Conservation (phyloP, 2,329 filamentous ascomycete species). For the Claviceps sorghi region DNA sequence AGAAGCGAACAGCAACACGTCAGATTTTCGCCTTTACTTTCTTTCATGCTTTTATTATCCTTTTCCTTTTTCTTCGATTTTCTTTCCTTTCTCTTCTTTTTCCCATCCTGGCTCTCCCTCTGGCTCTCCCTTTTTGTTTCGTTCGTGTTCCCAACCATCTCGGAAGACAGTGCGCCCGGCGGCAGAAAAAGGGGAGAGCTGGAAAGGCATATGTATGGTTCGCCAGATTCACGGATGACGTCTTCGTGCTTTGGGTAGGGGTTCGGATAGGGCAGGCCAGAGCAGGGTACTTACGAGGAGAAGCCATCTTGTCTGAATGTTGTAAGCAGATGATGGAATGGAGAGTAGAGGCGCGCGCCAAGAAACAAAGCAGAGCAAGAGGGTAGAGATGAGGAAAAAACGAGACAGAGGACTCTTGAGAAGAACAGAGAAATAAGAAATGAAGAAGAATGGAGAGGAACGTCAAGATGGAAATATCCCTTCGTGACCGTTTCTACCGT, state of each 20-base stretch:
- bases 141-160: background rate
- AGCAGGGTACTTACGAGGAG: conserved; percentile 8
- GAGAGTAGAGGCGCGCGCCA: background rate
- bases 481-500: background rate
- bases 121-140: too few species aligned
- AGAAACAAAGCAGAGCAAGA: background rate
- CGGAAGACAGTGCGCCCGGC: background rate
- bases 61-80: too few species aligned
- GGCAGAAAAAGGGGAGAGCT: background rate
- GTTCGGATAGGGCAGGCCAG: too few species aligned
- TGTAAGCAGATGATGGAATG: background rate
- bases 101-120: background rate
- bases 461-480: background rate
- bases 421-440: background rate
- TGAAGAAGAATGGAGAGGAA: background rate
- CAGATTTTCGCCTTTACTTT: too few species aligned
- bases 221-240: background rate
- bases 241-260: background rate
- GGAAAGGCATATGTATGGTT: background rate
- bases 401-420: background rate
- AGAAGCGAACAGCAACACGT: background rate
- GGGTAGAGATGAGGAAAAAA: background rate
- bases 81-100: background rate
- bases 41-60: too few species aligned
- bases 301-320: conserved; percentile 5